Conservation (phyloP, 208 protist genomes). For the Herpetomonas samuelpessoai region DNA sequence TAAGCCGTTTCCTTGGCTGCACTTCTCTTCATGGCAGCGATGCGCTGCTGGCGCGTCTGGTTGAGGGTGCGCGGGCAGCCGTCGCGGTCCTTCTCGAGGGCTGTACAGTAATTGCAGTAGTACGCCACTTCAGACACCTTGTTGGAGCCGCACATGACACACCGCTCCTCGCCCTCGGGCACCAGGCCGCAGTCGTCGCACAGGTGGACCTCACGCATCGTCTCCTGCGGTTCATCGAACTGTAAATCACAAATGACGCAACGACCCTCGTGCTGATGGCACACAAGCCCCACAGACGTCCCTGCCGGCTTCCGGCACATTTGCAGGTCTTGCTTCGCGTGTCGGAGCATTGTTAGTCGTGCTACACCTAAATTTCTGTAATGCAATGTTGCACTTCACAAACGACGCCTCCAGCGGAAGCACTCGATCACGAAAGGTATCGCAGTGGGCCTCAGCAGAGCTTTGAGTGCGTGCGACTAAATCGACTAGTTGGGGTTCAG, state of each 20-base stretch:
- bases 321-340: conserved; percentile 78
- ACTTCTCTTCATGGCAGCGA: conserved; percentile 27
- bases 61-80: conserved; percentile 86
- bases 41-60: conserved; percentile 65
- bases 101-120: conserved; percentile 85
- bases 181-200: conserved; percentile 88
- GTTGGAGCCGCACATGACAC: conserved; percentile 77
- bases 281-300: conserved; percentile 68
- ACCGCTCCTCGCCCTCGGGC: conserved; percentile 70
- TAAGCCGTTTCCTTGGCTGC: too few relatives aligned
- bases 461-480: too few relatives aligned
- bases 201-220: conserved; percentile 78
- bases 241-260: conserved; percentile 88
- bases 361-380: too few relatives aligned
- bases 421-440: too few relatives aligned
- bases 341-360: conserved; percentile 88
- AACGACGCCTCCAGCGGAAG: too few relatives aligned
- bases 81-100: conserved; percentile 87
- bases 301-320: conserved; percentile 90
- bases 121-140: conserved; percentile 75
- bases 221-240: conserved; percentile 65
- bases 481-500: too few relatives aligned
- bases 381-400: too few relatives aligned
- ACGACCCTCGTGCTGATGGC: conserved; percentile 83
- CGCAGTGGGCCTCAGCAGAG: too few relatives aligned